Evolutionary conservation across 768 basidiomycete species (phyloP).

Genomic region (Lactarius evosmus): DNA sequence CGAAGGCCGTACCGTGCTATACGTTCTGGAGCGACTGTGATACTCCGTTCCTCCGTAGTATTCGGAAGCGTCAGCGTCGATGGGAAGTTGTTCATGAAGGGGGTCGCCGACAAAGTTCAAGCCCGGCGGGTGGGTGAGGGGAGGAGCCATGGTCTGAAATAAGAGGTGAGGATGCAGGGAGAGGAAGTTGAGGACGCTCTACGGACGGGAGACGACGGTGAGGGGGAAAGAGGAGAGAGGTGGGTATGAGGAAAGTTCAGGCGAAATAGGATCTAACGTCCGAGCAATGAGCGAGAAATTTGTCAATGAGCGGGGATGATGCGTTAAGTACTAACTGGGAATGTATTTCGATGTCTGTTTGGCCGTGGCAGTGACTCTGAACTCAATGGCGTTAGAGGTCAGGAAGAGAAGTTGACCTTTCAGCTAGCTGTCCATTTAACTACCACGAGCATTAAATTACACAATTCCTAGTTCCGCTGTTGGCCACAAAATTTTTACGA

Average conservation of each 20-base stretch:
- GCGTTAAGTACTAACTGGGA: constrained; percentile 1
- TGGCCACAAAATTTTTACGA: background rate
- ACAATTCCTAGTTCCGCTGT: background rate
- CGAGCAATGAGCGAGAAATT: constrained; percentile 11
- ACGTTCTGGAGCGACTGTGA: constrained; percentile 80
- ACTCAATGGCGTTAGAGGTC: background rate
- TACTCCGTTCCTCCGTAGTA: constrained; percentile 83
- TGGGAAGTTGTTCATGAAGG: constrained; percentile 37
- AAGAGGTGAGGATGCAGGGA: constrained; percentile 11
- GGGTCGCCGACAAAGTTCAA: constrained; percentile 67
- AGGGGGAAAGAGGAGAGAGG: background rate
- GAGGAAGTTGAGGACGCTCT: background rate
- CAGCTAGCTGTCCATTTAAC: background rate
- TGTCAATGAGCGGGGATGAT: constrained; percentile 11
- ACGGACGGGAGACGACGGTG: background rate
- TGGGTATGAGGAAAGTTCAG: constrained; percentile 10
- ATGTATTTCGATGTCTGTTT: background rate
- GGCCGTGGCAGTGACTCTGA: background rate
- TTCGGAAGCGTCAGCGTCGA: constrained; percentile 66
- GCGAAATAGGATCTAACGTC: background rate
- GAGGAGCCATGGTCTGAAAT: constrained; percentile 53
- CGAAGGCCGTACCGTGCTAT: constrained; percentile 65
- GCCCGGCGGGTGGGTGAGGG: constrained; percentile 58
- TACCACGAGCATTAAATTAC: no score
- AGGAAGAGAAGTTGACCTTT: background rate